Percentiles rank a stretch among this genome's conserved stretches.
Conservation (phyloP, 192 early-diverging fungal species). For the Gonapodya sp. region DNA sequence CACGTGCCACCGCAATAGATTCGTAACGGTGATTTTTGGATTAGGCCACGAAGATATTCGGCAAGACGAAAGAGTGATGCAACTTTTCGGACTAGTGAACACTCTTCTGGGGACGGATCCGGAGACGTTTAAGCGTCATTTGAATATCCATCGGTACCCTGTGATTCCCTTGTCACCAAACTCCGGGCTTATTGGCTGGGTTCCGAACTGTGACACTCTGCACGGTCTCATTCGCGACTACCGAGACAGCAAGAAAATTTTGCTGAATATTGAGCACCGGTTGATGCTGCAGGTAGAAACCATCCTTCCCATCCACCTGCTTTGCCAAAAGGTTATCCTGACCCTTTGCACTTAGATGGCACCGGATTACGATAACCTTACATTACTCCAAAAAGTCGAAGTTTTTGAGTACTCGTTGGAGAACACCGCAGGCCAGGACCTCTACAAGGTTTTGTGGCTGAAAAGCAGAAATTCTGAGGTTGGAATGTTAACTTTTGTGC, state of each 20-base stretch:
- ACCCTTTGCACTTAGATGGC: conserved; percentile 66
- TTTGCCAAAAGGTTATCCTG: not conserved
- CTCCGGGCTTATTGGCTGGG: conserved; percentile 90
- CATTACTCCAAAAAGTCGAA: conserved; percentile 81
- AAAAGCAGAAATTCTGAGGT: conserved; percentile 90
- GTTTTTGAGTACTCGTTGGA: conserved; percentile 88
- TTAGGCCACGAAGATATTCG: conserved; percentile 87
- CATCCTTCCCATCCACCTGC: not conserved
- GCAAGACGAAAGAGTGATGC: conserved; percentile 98
- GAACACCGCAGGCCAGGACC: conserved; percentile 82
- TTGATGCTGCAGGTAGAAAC: conserved; percentile 64
- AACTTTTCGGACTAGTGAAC: conserved; percentile 94
- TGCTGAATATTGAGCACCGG: conserved; percentile 82
- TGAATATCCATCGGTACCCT: conserved; percentile 81
- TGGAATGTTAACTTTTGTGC: conserved; percentile 3
- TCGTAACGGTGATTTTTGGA: too few species aligned
- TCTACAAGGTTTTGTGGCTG: conserved; percentile 87
- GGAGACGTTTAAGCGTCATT: conserved; percentile 82
- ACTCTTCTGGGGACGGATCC: conserved; percentile 69
- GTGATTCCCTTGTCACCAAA: conserved; percentile 91
- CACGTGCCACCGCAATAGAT: not conserved
- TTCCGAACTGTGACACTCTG: conserved; percentile 80
- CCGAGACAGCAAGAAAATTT: conserved; percentile 67
- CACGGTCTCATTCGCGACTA: conserved; percentile 78
- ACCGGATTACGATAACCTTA: conserved; percentile 81